phyloP scores from a whole-genome alignment of 768 basidiomycete genomes.

The Boletus edulis region DNA sequence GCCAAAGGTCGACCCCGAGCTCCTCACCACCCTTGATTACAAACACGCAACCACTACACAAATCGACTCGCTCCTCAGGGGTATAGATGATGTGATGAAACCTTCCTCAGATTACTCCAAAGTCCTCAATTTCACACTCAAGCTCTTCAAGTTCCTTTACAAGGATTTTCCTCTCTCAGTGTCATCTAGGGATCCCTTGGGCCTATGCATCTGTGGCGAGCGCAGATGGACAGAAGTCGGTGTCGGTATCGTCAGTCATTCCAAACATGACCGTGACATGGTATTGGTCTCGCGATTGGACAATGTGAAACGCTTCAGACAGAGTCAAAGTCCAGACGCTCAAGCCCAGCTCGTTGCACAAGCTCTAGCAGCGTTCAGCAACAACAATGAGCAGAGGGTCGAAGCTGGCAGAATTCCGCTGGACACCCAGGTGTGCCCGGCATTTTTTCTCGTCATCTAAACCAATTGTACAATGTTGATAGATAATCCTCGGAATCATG shows the following conservation, averaged over 20 bases:
- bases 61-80: too few species aligned
- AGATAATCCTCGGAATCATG: background rate
- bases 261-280: background rate
- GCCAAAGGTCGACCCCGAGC: background rate
- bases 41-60: too few species aligned
- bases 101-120: too few species aligned
- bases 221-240: too few species aligned
- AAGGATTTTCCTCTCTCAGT: too few species aligned
- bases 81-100: too few species aligned
- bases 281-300: background rate
- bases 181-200: too few species aligned
- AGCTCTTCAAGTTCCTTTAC: too few species aligned
- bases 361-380: background rate
- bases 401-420: background rate
- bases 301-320: background rate
- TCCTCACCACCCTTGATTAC: background rate
- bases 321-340: background rate
- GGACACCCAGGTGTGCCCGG: background rate
- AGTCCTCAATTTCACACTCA: too few species aligned
- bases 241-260: too few species aligned
- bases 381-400: background rate
- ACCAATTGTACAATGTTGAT: background rate
- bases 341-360: background rate
- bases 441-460: background rate
- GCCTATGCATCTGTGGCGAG: too few species aligned